A percentile compares a stretch with the other conserved stretches of the same genome.
These are phyloP conservation scores for Isatis lusitanica DNA, from an alignment of 441 rosid genomes.

Conservation along the genomic window DNA sequence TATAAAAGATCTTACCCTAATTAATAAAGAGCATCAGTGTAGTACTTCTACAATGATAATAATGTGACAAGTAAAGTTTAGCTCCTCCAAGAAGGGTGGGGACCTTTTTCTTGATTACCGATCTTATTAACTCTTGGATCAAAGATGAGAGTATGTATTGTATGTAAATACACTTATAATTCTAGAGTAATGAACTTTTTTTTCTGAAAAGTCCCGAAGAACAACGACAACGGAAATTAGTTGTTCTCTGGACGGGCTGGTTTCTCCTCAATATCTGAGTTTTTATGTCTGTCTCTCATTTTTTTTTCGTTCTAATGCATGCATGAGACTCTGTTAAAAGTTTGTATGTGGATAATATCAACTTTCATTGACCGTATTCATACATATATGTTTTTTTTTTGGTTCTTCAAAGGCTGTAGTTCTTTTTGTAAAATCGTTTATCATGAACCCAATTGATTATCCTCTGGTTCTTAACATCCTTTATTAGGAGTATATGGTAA, in stretches of 20 bases:
- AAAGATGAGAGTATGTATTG: background rate
- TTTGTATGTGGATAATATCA: background rate
- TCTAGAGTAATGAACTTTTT: background rate
- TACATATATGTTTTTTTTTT: background rate
- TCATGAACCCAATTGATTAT: constrained; percentile 21
- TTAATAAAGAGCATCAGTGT: background rate
- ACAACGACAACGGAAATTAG: constrained; percentile 14
- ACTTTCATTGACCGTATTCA: background rate
- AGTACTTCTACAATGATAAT: background rate
- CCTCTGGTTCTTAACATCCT: constrained; percentile 20
- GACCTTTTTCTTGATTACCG: constrained; percentile 36
- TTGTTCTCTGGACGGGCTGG: constrained; percentile 12
- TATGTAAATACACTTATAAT: background rate
- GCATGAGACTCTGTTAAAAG: constrained; percentile 28
- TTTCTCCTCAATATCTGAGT: constrained; percentile 23
- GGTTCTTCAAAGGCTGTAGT: constrained; percentile 2
- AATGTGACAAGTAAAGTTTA: constrained; percentile 9
- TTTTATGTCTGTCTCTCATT: background rate
- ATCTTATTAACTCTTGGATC: constrained; percentile 23
- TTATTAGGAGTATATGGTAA: background rate
- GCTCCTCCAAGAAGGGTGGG: constrained; percentile 20
- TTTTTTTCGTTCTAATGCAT: background rate
- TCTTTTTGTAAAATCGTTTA: constrained; percentile 1
- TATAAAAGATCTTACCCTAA: background rate
- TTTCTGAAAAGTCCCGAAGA: background rate